Base-by-base conservation (phyloP, 2,329 filamentous ascomycete genomes). In the Pseudogymnoascus sp. region DNA sequence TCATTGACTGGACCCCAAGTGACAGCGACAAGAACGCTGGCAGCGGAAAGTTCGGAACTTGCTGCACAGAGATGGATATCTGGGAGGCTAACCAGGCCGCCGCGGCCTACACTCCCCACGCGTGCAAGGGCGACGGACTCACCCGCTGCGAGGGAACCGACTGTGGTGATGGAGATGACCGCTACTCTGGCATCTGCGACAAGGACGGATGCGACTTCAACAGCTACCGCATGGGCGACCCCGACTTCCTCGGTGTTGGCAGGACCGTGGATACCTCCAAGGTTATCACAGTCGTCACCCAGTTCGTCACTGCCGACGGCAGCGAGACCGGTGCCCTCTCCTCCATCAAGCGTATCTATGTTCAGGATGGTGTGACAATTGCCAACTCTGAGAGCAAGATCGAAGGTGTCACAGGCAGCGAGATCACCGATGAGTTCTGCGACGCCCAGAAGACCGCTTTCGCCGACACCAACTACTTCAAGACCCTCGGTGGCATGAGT, bases 31-130 rank as follows among this genome's bases (percentile, higher is more conserved):
- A 70, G 61, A 82, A 82, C 69, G 75, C 78, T 17, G 81, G 81
- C 60, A 68, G 71, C 26, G 80, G 79, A 33, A 72, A 72, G 54
- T 74, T 77, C 58, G 84, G 84, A 65, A 76, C 83, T 37, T 86
- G 84, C 78, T 87, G 84, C 71, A 73, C 79, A 35, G 84, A 87
- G 73, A 84, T 87, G 79, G 84, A 87, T 61, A 78, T 84, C 70
- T 84, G 81, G 81, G 82, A 84, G 71, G 81, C 81, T 61, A 84
- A 84, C 75, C 77, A 73, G 64, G 77, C 82, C 67, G 78, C 81
- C 13, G 77, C 75, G n/a, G 82, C 81, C 37, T 75, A 77, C 65
- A 84, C 82, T 9, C 80, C 82, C 21, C 81, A 84, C 70, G 74
- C 78, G 40, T 84, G 82, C 75, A 74, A 73, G 61, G 69, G 69